phyloP scores from a whole-genome alignment of 2,329 filamentous ascomycete species.

The Geosmithia flava region DNA sequence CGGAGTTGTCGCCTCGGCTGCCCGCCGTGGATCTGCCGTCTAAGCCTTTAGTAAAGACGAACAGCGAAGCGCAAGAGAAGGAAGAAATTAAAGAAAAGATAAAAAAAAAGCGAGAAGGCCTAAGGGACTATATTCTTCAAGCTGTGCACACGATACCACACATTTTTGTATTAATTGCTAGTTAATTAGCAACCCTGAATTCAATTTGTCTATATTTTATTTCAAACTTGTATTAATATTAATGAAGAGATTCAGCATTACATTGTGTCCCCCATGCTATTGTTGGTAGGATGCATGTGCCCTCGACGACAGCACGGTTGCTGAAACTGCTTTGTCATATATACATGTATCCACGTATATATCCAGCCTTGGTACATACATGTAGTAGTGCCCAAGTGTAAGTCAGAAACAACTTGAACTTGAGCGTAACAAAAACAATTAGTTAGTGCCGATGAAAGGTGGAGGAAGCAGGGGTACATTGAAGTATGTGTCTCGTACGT shows the following conservation, averaged over 20 bases:
- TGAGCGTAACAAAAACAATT: too few species aligned
- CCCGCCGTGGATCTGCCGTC: constrained; percentile 16
- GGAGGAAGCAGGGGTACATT: too few species aligned
- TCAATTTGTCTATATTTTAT: not conserved
- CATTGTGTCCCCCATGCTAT: too few species aligned
- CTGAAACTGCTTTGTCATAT: too few species aligned
- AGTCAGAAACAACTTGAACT: too few species aligned
- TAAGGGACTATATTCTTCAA: not conserved
- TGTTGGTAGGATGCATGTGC: too few species aligned
- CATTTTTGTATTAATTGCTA: not conserved
- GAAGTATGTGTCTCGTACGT: too few species aligned
- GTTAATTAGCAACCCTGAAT: not conserved
- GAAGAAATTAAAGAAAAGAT: not conserved
- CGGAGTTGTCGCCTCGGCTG: constrained; percentile 11
- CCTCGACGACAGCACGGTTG: too few species aligned
- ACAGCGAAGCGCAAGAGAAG: not conserved
- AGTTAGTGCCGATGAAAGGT: too few species aligned
- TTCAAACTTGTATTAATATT: not conserved
- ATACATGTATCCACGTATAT: too few species aligned
- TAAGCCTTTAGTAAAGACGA: constrained; percentile 8
- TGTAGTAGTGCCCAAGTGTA: too few species aligned
- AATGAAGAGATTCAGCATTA: not conserved
- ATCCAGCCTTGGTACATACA: too few species aligned
- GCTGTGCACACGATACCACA: not conserved
- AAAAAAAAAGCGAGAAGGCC: not conserved